phyloP scores from a whole-genome alignment of 441 rosid species.

The Theobroma grandiflorum region DNA sequence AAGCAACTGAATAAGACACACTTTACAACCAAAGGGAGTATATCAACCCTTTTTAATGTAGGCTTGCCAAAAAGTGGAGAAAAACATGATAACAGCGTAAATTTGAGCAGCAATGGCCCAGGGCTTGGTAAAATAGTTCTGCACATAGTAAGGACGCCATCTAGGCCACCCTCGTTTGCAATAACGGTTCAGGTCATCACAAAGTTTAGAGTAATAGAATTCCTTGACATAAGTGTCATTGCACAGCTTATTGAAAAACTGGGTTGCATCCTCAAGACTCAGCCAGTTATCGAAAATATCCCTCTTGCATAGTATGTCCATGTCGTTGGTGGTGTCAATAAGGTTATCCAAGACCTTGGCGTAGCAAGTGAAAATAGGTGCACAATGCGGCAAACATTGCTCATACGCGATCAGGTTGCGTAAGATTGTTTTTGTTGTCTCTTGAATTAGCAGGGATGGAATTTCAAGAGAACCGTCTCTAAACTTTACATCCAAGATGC shows the following conservation, averaged over 20 bases:
- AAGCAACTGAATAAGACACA: too few relatives aligned
- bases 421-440: conserved; percentile 16
- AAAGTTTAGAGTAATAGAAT: conserved; percentile 24
- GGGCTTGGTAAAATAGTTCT: conserved; percentile 19
- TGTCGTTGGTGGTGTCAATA: conserved; percentile 31
- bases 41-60: not conserved
- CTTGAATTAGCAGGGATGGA: conserved; percentile 15
- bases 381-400: conserved; percentile 33
- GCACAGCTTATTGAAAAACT: conserved; percentile 42
- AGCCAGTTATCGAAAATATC: conserved; percentile 31
- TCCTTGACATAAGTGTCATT: conserved; percentile 30
- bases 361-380: conserved; percentile 33
- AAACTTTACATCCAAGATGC: conserved; percentile 25
- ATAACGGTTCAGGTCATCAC: conserved; percentile 23
- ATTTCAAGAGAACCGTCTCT: not conserved
- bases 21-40: too few relatives aligned
- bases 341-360: conserved; percentile 43
- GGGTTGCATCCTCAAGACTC: conserved; percentile 35
- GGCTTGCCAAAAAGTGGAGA: conserved; percentile 13
- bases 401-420: conserved; percentile 33
- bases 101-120: conserved; percentile 24
- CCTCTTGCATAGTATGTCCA: conserved; percentile 30
- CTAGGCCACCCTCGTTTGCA: conserved; percentile 29
- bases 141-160: conserved; percentile 30
- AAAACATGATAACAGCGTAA: not conserved